Evolutionary conservation across 2,329 filamentous ascomycete genomes (phyloP).

Genomic region (Fusarium robinianum): DNA sequence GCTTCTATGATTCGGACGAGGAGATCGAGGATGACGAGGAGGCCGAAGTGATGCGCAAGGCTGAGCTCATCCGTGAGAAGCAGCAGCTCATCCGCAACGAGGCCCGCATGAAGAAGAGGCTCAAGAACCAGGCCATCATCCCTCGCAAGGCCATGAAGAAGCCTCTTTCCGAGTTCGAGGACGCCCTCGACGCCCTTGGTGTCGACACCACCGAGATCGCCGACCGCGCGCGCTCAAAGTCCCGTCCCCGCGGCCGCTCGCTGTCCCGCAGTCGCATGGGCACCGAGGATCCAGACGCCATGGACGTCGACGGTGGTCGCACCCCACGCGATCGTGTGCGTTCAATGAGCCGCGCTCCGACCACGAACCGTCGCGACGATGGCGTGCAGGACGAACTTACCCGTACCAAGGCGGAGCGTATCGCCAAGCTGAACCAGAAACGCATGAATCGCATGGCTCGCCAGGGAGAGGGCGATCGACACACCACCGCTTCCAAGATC

Average conservation of each 20-base stretch:
- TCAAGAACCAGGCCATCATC: constrained; percentile 96
- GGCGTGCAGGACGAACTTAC: constrained; percentile 71
- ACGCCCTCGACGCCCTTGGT: constrained; percentile 81
- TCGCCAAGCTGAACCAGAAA: constrained; percentile 90
- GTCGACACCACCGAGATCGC: constrained; percentile 79
- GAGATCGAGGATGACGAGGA: constrained; percentile 87
- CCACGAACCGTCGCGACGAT: constrained; percentile 71
- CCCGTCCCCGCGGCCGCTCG: constrained; percentile 72
- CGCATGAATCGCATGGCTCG: constrained; percentile 98
- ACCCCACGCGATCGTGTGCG: constrained; percentile 62
- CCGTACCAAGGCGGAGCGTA: constrained; percentile 79
- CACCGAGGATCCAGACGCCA: constrained; percentile 69
- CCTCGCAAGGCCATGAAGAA: constrained; percentile 81
- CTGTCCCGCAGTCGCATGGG: constrained; percentile 64
- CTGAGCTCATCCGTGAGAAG: constrained; percentile 95
- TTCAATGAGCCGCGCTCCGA: constrained; percentile 70
- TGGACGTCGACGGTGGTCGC: constrained; percentile 68
- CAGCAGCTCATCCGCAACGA: constrained; percentile 90
- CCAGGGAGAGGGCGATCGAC: constrained; percentile 95
- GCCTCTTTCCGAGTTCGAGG: constrained; percentile 84
- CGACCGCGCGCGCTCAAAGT: constrained; percentile 69
- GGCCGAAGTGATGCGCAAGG: constrained; percentile 86
- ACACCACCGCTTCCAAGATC: constrained; percentile 76
- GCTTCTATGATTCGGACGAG: constrained; percentile 87
- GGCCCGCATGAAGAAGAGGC: constrained; percentile 89